Base-by-base conservation (phyloP, 345 rosid species). In the Moricandia arvensis region DNA sequence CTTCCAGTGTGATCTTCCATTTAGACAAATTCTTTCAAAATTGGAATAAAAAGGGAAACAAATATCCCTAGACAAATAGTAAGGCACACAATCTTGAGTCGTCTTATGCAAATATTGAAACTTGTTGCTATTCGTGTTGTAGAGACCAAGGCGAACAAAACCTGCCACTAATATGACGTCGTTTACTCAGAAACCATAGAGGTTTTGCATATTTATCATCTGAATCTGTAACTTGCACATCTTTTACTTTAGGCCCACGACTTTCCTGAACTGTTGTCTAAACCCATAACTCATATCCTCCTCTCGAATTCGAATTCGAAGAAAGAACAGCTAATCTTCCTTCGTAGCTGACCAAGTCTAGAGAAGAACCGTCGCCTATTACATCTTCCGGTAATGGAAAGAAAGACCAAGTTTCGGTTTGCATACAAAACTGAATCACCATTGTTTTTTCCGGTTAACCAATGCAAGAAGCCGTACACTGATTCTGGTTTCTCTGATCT, bases 341-440 rank as follows among this genome's bases (percentile, higher is more conserved):
- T 73, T 63, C 63, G 38, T 73, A 73, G 38, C 13, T 63, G 1
- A 53, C 70, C 63, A 73, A 47, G 15, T 4, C 1, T 24, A 59
- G 12, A n/a, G 53, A 47, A 31, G 5, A 18, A 0, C 4, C 4
- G 1, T 33, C 15, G 18, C 3, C 13, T 7, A 9, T 6, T 17
- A 57, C 3, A 1, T 24, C 38, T 2, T 21, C 5, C 0, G 73
- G 67, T 45, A 59, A 17, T 2, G 59, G 67, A 5, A 67, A 45
- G 16, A 2, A 4, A 33, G 72, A 67, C 79, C 73, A 75, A 18
- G 53, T 75, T 59, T 75, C 73, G 35, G 79, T 67, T 59, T 11
- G 61, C 66, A 75, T 43, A 47, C 60, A 67, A 13, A 75, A 75
- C 73, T 51, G 73, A 5, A 67, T 31, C 68, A 75, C 73, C 73